These are phyloP conservation scores for Trametes sanguinea DNA, from an alignment of 768 basidiomycete genomes.

Conservation along the genomic window DNA sequence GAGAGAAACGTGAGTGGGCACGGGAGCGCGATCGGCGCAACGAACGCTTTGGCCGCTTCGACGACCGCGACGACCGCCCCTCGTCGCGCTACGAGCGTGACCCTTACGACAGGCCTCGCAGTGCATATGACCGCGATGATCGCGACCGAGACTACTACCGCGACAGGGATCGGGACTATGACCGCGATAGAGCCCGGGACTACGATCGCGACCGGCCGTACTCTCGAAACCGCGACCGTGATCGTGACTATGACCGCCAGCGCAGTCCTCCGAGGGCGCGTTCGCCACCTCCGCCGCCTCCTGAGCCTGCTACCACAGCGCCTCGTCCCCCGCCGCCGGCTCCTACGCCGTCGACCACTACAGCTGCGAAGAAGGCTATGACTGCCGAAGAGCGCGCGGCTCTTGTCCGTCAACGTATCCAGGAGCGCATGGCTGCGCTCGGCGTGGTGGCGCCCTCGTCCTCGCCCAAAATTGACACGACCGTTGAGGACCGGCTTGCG, in stretches of 20 bases:
- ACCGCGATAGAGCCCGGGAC: conserved; percentile 34
- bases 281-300: conserved; percentile 51
- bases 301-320: conserved; percentile 42
- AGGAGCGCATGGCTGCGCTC: conserved; percentile 82
- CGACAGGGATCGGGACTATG: conserved; percentile 42
- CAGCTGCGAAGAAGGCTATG: conserved; percentile 68
- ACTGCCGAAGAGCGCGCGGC: conserved; percentile 81
- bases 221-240: conserved; percentile 41
- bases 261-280: conserved; percentile 42
- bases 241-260: conserved; percentile 40
- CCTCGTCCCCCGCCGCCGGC: conserved; percentile 51
- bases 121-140: conserved; percentile 37
- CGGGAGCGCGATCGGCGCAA: conserved; percentile 84
- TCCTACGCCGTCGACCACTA: conserved; percentile 60
- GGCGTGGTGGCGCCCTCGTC: conserved; percentile 58
- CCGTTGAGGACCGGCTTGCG: conserved; percentile 81
- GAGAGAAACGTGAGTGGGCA: conserved; percentile 77
- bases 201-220: conserved; percentile 41
- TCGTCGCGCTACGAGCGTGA: conserved; percentile 42
- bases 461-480: conserved; percentile 65
- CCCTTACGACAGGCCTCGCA: conserved; percentile 34
- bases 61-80: conserved; percentile 47
- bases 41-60: conserved; percentile 72
- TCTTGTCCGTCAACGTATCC: conserved; percentile 77
- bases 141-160: conserved; percentile 49